phyloP scores from a whole-genome alignment of 2,329 filamentous ascomycete species.

The Diaporthe velutina region DNA sequence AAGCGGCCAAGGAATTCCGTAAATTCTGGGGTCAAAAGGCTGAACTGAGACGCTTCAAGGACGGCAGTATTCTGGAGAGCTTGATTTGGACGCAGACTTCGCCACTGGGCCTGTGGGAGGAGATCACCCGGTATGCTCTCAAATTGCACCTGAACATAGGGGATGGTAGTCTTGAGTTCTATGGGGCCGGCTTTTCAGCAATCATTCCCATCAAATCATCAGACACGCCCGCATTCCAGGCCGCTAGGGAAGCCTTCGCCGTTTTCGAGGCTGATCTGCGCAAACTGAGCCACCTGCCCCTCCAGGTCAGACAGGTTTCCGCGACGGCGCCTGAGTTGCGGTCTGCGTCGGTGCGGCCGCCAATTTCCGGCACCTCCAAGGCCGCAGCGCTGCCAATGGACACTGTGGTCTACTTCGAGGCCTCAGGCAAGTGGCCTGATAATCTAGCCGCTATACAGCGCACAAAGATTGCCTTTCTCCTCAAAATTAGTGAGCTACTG shows the following conservation, averaged over 20 bases:
- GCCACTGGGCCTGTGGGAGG: constrained; percentile 77
- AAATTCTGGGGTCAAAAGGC: constrained; percentile 96
- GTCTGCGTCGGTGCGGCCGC: constrained; percentile 74
- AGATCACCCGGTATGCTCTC: constrained; percentile 82
- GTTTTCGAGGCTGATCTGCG: constrained; percentile 83
- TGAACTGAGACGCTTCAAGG: constrained; percentile 93
- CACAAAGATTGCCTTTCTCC: constrained; percentile 90
- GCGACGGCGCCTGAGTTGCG: constrained; percentile 80
- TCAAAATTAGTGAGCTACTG: constrained; percentile 81
- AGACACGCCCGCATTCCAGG: constrained; percentile 73
- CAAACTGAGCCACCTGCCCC: constrained; percentile 81
- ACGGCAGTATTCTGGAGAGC: constrained; percentile 93
- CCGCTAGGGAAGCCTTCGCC: constrained; percentile 77
- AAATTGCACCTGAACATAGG: constrained; percentile 75
- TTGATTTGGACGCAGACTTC: constrained; percentile 83
- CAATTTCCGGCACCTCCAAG: constrained; percentile 60
- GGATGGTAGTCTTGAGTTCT: constrained; percentile 65
- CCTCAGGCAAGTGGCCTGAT: constrained; percentile 93
- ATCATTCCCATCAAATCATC: constrained; percentile 60
- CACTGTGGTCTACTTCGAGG: constrained; percentile 90
- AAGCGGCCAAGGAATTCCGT: constrained; percentile 84
- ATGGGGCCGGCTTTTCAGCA: constrained; percentile 64
- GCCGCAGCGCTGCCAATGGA: constrained; percentile 72
- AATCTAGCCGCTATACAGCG: constrained; percentile 91
- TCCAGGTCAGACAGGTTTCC: constrained; percentile 86